Conservation (phyloP, 768 basidiomycete species). For the Hemileccinum impolitum region DNA sequence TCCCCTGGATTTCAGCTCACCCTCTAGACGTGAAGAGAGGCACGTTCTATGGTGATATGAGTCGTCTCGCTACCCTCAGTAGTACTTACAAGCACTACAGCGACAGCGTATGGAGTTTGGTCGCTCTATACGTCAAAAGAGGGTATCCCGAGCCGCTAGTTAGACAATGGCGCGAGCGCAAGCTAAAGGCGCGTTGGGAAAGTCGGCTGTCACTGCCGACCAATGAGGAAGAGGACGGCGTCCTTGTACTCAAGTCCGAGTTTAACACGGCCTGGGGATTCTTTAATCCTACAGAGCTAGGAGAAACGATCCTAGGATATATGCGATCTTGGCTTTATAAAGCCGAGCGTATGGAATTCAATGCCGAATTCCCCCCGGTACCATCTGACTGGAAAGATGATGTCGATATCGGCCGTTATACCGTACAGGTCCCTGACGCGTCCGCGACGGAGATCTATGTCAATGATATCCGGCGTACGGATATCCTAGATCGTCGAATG, state of each 20-base stretch:
- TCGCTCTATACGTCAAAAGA: neutral
- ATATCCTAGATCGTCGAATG: too few relatives aligned
- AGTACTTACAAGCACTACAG: neutral
- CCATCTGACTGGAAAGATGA: neutral
- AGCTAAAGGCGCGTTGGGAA: neutral
- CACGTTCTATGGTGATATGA: constrained; percentile 4
- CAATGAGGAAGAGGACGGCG: neutral
- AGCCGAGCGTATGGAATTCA: neutral
- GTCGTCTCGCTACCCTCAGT: neutral
- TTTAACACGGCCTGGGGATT: neutral
- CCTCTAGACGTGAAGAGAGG: constrained; percentile 6
- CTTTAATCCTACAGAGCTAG: neutral
- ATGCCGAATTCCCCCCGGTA: neutral
- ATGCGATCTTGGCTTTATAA: neutral
- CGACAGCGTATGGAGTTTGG: neutral
- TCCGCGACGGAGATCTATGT: too few relatives aligned
- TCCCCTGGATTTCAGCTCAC: constrained; percentile 9
- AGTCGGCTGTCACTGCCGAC: neutral
- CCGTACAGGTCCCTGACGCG: too few relatives aligned
- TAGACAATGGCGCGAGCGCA: neutral
- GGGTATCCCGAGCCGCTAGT: neutral
- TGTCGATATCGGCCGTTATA: too few relatives aligned
- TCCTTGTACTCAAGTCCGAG: neutral
- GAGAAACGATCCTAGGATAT: neutral
- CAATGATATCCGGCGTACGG: too few relatives aligned